Evolutionary conservation across 768 basidiomycete genomes (phyloP), one percentile per base, ranked within the genome.

Genomic region (Phanerodontia chrysosporium): DNA sequence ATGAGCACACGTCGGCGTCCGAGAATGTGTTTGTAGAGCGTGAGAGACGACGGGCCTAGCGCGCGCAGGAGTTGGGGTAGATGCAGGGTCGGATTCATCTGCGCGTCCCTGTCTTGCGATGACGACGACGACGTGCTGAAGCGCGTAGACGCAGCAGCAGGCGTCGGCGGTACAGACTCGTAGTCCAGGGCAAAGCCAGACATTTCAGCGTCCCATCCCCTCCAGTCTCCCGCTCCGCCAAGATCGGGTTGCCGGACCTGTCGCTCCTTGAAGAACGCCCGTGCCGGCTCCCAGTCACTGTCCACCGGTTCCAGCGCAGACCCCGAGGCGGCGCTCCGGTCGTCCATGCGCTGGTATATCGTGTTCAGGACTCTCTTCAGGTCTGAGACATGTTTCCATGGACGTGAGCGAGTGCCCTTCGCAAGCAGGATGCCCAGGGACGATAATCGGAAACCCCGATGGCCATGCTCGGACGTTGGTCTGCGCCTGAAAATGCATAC

Each of bases 381-480:
- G 2, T 82, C 80, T 1, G 78, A 70, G 1, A 87, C 79, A 66
- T 93, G 91, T 52, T 76, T 71, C 88, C 90, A 92, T 12, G 92
- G 87, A n/a, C 88, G 78, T 14, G 90, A 81, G 54, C 87, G 77
- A 2, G 73, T 66, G 7, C 87, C 86, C 57, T 79, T 82, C 3
- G 83, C 86, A 22, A 92, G 78, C 1, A 92, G 76, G 29, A 92
- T 79, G 29, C 90, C 90, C 0, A 93, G 75, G 3, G 91, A 90
- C 8, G 87, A 87, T 27, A 93, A 83, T 22, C 87, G 84, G 68
- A 87, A 89, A 12, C 91, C 91, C 48, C 91, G 83, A 60, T 90
- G 89, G 1, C 89, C 89, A 25, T 81, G 73, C 64, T 89, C 89
- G 8, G 81, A 69, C 0, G 90, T 89, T 62, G 78, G 78, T 16